A percentile compares a stretch with the other conserved stretches of the same genome.
These are phyloP conservation scores for Yamadazyma blattariae DNA, from an alignment of 1,139 yeast species.

Conservation along the genomic window DNA sequence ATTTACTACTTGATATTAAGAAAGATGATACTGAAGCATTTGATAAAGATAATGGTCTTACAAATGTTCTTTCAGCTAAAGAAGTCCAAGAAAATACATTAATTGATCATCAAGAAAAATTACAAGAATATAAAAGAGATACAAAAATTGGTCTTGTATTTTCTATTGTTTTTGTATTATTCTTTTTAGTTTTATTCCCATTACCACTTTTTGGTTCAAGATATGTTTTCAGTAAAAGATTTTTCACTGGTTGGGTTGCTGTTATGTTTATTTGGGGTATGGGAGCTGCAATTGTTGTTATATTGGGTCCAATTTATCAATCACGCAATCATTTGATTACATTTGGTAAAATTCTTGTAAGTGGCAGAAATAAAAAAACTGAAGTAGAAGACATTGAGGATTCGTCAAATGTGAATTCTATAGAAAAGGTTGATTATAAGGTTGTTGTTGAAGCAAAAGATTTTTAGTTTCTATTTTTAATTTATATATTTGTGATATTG, in stretches of 20 bases:
- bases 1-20: constrained; percentile 54
- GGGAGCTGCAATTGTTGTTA: constrained; percentile 53
- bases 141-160: constrained; percentile 54
- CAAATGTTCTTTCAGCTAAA: constrained; percentile 45
- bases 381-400: no score
- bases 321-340: no score
- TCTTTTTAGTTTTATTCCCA: constrained; percentile 73
- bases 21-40: constrained; percentile 57
- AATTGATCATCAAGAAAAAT: constrained; percentile 27
- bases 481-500: no score
- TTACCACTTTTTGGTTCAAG: constrained; percentile 84
- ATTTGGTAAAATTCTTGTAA: no score
- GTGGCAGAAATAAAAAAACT: no score
- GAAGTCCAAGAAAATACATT: no score
- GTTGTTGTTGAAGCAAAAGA: no score
- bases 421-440: no score
- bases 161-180: constrained; percentile 56
- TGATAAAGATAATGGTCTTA: constrained; percentile 33
- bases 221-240: constrained; percentile 65
- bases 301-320: constrained; percentile 59
- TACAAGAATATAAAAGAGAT: constrained; percentile 44
- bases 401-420: no score
- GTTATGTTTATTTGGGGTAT: constrained; percentile 75
- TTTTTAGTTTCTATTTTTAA: no score
- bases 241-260: constrained; percentile 82